phyloP scores from a whole-genome alignment of 345 rosid species.

The Balakata baccata region DNA sequence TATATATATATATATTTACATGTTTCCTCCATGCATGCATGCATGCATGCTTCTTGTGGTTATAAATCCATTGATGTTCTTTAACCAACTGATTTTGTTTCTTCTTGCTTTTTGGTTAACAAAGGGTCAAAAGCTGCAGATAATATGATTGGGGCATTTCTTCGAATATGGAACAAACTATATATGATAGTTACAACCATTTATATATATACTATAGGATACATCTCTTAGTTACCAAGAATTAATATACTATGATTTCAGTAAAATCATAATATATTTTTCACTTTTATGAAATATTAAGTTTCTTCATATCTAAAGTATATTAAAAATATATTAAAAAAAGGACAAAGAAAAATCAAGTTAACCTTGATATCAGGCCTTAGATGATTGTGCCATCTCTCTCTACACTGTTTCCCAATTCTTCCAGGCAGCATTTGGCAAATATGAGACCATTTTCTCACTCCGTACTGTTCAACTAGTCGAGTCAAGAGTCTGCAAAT shows the following conservation, averaged over 20 bases:
- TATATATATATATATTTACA: too few relatives aligned
- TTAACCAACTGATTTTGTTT: conserved; percentile 17
- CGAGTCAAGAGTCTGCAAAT: conserved; percentile 47
- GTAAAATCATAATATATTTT: too few relatives aligned
- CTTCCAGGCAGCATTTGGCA: conserved; percentile 80
- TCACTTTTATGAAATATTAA: too few relatives aligned
- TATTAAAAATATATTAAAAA: not conserved
- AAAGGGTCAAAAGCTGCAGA: not conserved
- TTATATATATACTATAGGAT: too few relatives aligned
- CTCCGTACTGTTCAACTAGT: conserved; percentile 62
- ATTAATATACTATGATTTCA: too few relatives aligned
- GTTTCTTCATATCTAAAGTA: too few relatives aligned
- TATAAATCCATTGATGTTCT: not conserved
- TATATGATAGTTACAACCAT: too few relatives aligned
- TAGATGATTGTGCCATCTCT: conserved; percentile 97
- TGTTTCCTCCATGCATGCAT: conserved; percentile 18
- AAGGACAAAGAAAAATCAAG: not conserved
- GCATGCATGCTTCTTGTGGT: conserved; percentile 14
- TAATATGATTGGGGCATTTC: not conserved
- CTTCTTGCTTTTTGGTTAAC: conserved; percentile 1
- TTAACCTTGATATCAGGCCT: conserved; percentile 84
- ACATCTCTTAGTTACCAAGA: too few relatives aligned
- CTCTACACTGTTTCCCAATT: conserved; percentile 93
- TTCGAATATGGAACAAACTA: conserved; percentile 10
- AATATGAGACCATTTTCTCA: conserved; percentile 81